These are phyloP conservation scores for Platismatia glauca DNA, from an alignment of 495 filamentous ascomycete species.

Conservation along the genomic window DNA sequence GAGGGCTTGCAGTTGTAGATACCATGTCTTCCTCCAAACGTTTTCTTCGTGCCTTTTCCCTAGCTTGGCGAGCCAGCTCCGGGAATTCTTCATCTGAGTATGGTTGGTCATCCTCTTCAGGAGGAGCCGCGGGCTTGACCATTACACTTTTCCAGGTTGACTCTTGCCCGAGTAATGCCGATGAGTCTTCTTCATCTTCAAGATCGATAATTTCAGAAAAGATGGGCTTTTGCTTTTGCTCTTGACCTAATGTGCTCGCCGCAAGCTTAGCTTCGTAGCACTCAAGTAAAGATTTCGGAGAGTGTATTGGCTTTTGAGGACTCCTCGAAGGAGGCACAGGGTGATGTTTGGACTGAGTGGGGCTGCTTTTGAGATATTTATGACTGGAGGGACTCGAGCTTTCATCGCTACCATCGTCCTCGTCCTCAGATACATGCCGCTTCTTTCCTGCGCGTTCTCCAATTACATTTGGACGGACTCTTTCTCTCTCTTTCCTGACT, in stretches of 20 bases:
- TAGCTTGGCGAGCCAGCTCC: conserved; percentile 31
- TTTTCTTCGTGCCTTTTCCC: conserved; percentile 26
- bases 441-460: conserved; percentile 17
- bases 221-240: conserved; percentile 11
- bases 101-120: conserved; percentile 26
- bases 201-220: conserved; percentile 23
- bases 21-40: conserved; percentile 21
- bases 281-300: conserved; percentile 17
- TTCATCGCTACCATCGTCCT: conserved; percentile 13
- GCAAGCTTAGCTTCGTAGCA: conserved; percentile 18
- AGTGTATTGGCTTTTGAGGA: conserved; percentile 10
- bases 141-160: not conserved
- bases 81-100: conserved; percentile 41
- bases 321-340: conserved; percentile 12
- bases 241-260: conserved; percentile 6
- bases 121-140: conserved; percentile 6
- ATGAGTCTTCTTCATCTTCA: conserved; percentile 25
- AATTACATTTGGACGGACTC: conserved; percentile 25
- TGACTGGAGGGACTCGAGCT: conserved; percentile 5
- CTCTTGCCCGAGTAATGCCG: not conserved
- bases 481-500: conserved; percentile 29
- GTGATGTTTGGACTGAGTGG: not conserved
- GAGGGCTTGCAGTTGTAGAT: conserved; percentile 8
- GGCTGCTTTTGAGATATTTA: not conserved
- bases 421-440: conserved; percentile 14